Evolutionary conservation across 805 yeast genomes (phyloP).

Genomic region (Hanseniaspora mollemarum): DNA sequence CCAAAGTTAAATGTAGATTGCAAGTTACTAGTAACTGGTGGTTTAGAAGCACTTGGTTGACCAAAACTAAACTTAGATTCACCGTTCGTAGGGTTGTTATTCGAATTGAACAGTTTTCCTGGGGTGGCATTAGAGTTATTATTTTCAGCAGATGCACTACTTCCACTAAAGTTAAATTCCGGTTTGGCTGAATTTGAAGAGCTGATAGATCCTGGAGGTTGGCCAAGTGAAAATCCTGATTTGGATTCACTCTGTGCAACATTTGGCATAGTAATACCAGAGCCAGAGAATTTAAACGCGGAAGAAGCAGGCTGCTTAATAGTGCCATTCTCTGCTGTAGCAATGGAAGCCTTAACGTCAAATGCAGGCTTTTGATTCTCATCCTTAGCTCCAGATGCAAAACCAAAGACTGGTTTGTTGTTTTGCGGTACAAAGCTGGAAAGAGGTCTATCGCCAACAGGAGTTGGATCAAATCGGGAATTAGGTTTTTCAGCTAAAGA

Average conservation of each 20-base stretch:
- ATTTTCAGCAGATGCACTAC: background rate
- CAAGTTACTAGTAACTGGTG: too few relatives aligned
- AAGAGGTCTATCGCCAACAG: too few relatives aligned
- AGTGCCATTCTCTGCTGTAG: background rate
- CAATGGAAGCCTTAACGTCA: slow-evolving; percentile 2
- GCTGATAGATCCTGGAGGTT: slow-evolving; percentile 3
- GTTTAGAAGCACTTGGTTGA: background rate
- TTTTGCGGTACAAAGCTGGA: too few relatives aligned
- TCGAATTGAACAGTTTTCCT: too few relatives aligned
- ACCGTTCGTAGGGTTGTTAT: too few relatives aligned
- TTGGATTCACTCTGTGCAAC: background rate
- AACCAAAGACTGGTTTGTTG: background rate
- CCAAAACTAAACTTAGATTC: background rate
- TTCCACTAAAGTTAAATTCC: background rate
- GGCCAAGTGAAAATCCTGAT: background rate
- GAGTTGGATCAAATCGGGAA: too few relatives aligned
- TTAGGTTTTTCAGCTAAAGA: too few relatives aligned
- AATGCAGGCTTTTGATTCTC: slow-evolving; percentile 16
- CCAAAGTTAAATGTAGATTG: background rate
- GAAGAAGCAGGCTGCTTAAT: background rate
- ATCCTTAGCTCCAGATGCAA: background rate
- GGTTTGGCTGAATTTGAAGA: background rate
- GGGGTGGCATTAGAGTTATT: background rate
- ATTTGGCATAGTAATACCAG: background rate
- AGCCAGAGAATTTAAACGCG: too few relatives aligned